Evolutionary conservation across 768 basidiomycete genomes (phyloP).

Genomic region (Russula olivacea): DNA sequence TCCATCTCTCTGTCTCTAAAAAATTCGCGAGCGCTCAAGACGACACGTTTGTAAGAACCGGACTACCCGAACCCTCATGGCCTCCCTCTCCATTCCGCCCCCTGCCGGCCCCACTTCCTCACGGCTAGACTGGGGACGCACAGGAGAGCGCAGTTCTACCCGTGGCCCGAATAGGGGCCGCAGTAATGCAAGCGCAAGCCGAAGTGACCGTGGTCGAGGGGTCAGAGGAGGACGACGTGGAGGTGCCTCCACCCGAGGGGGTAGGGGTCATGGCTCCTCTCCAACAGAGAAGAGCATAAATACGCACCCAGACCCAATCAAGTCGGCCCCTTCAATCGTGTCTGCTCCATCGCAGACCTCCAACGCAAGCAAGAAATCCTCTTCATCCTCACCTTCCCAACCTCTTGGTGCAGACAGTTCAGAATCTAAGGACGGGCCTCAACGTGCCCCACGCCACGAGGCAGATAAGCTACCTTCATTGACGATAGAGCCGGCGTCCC

Average conservation of each 20-base stretch:
- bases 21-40: not conserved
- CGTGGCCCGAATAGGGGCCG: slow-evolving; percentile 38
- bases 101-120: slow-evolving; percentile 33
- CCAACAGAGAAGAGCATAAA: slow-evolving; percentile 24
- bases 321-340: not conserved
- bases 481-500: slow-evolving; percentile 24
- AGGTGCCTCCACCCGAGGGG: slow-evolving; percentile 29
- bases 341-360: slow-evolving; percentile 5
- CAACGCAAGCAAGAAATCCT: slow-evolving; percentile 4
- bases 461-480: slow-evolving; percentile 19
- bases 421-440: slow-evolving; percentile 14
- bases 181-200: slow-evolving; percentile 6
- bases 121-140: slow-evolving; percentile 40
- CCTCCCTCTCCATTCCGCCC: slow-evolving; percentile 36
- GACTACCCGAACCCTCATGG: slow-evolving; percentile 33
- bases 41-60: slow-evolving; percentile 7
- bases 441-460: slow-evolving; percentile 6
- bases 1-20: not conserved
- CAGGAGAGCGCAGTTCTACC: slow-evolving; percentile 44
- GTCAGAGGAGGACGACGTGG: slow-evolving; percentile 34
- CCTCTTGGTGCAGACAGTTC: slow-evolving; percentile 2
- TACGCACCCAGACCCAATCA: not conserved
- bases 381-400: slow-evolving; percentile 6
- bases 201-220: slow-evolving; percentile 26
- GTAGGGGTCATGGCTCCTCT: slow-evolving; percentile 31